Conservation (phyloP, 169 alveolate species). For the Amoebophrya sp. region DNA sequence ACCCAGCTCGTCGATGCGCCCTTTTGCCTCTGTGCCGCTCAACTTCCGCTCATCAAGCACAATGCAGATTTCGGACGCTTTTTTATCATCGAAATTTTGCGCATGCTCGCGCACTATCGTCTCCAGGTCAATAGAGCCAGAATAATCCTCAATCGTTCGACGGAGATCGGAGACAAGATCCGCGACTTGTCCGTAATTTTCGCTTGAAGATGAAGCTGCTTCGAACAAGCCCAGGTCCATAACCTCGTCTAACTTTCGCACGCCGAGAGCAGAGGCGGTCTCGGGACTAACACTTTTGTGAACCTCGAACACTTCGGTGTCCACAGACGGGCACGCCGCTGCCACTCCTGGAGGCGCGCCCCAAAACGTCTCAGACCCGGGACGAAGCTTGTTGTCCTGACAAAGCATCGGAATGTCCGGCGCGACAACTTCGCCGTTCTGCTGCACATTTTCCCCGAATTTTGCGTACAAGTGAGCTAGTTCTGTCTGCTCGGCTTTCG, state of each 20-base stretch:
- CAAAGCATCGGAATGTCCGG: not conserved
- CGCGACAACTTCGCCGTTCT: not conserved
- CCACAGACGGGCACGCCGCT: not conserved
- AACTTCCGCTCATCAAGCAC: not conserved
- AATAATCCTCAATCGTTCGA: constrained; percentile 7
- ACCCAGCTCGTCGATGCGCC: not conserved
- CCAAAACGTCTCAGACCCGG: not conserved
- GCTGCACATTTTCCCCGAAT: not conserved
- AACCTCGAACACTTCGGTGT: not conserved
- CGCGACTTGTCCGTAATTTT: not conserved
- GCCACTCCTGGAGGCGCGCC: not conserved
- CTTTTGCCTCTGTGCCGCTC: not conserved
- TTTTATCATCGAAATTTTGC: not conserved
- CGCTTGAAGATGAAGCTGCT: not conserved
- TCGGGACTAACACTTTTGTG: not conserved
- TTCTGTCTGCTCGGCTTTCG: not conserved
- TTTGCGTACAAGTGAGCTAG: not conserved
- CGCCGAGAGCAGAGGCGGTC: not conserved
- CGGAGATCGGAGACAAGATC: not conserved
- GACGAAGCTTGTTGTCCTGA: not conserved
- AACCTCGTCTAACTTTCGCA: not conserved
- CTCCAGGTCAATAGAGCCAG: not conserved
- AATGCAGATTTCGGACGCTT: not conserved
- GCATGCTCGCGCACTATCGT: not conserved
- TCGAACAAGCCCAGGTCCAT: not conserved